These are phyloP conservation scores for Aspergillus sp. DNA, from an alignment of 2,329 filamentous ascomycete species.

Conservation along the genomic window DNA sequence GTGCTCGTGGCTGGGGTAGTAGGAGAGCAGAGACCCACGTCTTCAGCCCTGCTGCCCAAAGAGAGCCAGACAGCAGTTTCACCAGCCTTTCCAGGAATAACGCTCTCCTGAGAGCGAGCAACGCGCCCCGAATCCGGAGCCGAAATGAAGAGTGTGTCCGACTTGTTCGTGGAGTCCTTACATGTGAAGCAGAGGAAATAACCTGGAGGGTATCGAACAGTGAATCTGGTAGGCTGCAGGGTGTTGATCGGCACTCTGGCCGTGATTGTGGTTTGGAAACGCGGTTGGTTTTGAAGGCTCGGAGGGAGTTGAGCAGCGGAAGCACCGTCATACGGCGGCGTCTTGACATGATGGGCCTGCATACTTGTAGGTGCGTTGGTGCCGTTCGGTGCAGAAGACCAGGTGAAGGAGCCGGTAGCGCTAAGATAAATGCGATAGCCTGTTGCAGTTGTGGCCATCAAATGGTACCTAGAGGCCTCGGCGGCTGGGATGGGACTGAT, in stretches of 20 bases:
- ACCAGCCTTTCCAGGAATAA: slow-evolving; percentile 62
- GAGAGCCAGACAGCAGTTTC: slow-evolving; percentile 82
- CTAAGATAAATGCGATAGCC: slow-evolving; percentile 92
- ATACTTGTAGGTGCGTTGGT: slow-evolving; percentile 83
- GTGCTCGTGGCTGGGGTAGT: slow-evolving; percentile 69
- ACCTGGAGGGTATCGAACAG: slow-evolving; percentile 72
- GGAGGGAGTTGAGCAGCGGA: slow-evolving; percentile 30
- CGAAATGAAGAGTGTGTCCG: slow-evolving; percentile 76
- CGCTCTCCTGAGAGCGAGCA: slow-evolving; percentile 56
- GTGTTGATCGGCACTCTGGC: slow-evolving; percentile 52
- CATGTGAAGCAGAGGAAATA: slow-evolving; percentile 85
- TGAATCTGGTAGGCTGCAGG: slow-evolving; percentile 44
- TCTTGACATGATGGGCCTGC: slow-evolving; percentile 96
- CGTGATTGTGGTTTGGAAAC: slow-evolving; percentile 45
- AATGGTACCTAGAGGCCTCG: slow-evolving; percentile 79
- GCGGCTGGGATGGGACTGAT: slow-evolving; percentile 84
- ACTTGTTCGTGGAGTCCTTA: slow-evolving; percentile 59
- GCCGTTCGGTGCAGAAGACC: slow-evolving; percentile 57
- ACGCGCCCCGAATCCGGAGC: slow-evolving; percentile 88
- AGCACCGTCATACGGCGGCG: slow-evolving; percentile 65
- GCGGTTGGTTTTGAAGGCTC: slow-evolving; percentile 27
- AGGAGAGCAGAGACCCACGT: slow-evolving; percentile 73
- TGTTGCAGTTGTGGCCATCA: slow-evolving; percentile 87
- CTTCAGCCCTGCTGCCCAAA: slow-evolving; percentile 72
- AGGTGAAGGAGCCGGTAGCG: slow-evolving; percentile 71